Base-by-base conservation (phyloP, 208 protist species). In the Blechomonas ayalai region DNA sequence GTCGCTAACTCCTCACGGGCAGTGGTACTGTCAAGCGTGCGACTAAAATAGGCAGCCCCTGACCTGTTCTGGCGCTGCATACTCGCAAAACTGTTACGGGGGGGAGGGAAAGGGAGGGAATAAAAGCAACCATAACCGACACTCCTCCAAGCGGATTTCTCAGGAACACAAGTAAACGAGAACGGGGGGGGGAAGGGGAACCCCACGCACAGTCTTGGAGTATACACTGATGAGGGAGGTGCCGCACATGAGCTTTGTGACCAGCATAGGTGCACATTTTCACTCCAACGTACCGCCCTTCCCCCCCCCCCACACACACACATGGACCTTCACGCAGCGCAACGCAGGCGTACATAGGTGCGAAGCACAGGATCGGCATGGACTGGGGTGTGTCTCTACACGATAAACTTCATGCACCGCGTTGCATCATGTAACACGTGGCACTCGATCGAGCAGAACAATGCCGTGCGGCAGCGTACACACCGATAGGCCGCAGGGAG, bases 1-100 rank as follows among this genome's bases (percentile, higher is more conserved):
- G 80, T 92, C 38, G 68, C 31, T 24, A 98, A 65, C 32, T 97
- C 91, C 48, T 96, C 84, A 43, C 75, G 71, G 27, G 93, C 68
- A 44, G 95, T 79, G 25, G 70, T 47, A 24, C 84, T 76, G 54
- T 98, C 96, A 46, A 95, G 73, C 31, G 61, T 59, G n/a, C 61
- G 57, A 49, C 39, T 64, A 57, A 90, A 87, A 46, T 75, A 81
- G 22, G 63, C 59, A 34, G 58, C 63, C 13, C 68, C 68, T 20
- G 52, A 44, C 20, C 67, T 64, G 22, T 42, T n/a, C n/a, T n/a
- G n/a, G n/a, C 13, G 13, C 13, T 35, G 31, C 10, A n/a, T 35
- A 13, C n/a, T n/a, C n/a, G n/a, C n/a, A n/a, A n/a, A n/a, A n/a
- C n/a, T n/a, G n/a, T n/a, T n/a, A n/a, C n/a, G n/a, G n/a, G n/a